These are phyloP conservation scores for Panaeolus papilionaceus DNA, from an alignment of 768 basidiomycete genomes.

Conservation along the genomic window DNA sequence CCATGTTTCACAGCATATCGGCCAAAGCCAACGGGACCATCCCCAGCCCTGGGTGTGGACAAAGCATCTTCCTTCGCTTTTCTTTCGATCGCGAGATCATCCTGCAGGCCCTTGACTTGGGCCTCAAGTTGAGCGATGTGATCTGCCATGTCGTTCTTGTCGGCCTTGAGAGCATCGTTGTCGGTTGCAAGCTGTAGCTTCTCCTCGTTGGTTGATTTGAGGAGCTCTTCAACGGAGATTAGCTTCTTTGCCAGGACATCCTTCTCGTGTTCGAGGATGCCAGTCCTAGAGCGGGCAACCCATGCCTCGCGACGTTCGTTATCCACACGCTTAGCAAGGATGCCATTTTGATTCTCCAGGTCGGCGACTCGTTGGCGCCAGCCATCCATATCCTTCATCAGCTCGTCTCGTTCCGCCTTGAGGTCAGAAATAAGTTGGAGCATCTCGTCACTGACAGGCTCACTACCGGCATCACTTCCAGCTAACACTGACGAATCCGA, in stretches of 20 bases:
- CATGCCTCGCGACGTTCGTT: conserved; percentile 84
- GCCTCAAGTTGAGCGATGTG: conserved; percentile 48
- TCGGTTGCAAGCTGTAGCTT: conserved; percentile 40
- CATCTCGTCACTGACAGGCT: conserved; percentile 76
- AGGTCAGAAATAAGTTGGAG: conserved; percentile 75
- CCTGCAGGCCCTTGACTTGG: conserved; percentile 47
- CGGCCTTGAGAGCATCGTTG: conserved; percentile 41
- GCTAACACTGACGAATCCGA: conserved; percentile 43
- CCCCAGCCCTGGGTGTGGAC: conserved; percentile 51
- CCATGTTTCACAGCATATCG: conserved; percentile 43
- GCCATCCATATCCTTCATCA: conserved; percentile 87
- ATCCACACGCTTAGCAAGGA: conserved; percentile 74
- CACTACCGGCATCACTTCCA: conserved; percentile 36
- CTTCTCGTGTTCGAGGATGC: conserved; percentile 73
- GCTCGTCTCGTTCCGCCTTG: conserved; percentile 88
- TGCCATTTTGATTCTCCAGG: conserved; percentile 71
- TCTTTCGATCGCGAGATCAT: conserved; percentile 38
- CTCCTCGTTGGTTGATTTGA: conserved; percentile 31
- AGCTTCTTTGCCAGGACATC: conserved; percentile 56
- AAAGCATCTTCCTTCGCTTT: conserved; percentile 41
- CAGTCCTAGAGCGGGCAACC: conserved; percentile 78
- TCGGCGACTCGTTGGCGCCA: conserved; percentile 83
- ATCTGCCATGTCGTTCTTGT: conserved; percentile 22
- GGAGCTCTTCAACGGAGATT: conserved; percentile 40
- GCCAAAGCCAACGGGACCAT: conserved; percentile 36